Conservation (phyloP, 2,329 filamentous ascomycete genomes). For the Colletotrichum tabaci region DNA sequence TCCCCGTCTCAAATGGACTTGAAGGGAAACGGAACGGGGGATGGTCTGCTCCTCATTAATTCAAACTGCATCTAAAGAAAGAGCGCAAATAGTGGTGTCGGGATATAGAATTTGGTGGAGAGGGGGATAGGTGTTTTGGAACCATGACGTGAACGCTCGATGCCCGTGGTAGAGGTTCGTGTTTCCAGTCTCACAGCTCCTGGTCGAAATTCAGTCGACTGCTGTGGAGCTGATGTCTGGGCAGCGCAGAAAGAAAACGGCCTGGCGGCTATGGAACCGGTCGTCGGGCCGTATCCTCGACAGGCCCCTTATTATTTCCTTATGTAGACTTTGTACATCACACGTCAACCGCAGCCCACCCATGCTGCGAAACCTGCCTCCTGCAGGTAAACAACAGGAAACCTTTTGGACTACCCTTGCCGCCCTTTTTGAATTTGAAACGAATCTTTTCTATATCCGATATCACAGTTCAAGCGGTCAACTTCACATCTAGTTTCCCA, state of each 20-base stretch:
- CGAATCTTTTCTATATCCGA: background rate
- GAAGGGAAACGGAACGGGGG: conserved; percentile 1
- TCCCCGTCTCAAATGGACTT: conserved; percentile 17
- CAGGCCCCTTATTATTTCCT: conserved; percentile 41
- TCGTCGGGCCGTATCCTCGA: conserved; percentile 16
- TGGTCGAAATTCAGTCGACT: conserved; percentile 9
- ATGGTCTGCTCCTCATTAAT: conserved; percentile 34
- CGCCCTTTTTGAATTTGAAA: background rate
- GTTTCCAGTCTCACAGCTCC: conserved; percentile 18
- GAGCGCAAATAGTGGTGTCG: conserved; percentile 34
- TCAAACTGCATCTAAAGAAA: conserved; percentile 40
- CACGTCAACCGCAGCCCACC: conserved; percentile 33
- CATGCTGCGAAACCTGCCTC: conserved; percentile 38
- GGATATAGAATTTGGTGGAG: conserved; percentile 35
- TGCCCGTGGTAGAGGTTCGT: conserved; percentile 38
- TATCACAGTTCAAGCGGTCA: background rate
- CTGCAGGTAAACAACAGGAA: conserved; percentile 41
- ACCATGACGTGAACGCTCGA: conserved; percentile 36
- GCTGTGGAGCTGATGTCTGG: conserved; percentile 16
- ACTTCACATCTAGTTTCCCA: background rate
- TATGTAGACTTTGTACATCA: conserved; percentile 46
- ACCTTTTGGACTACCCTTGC: conserved; percentile 1
- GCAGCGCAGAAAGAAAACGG: conserved; percentile 21
- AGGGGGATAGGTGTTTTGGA: conserved; percentile 28
- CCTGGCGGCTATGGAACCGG: conserved; percentile 25